Evolutionary conservation across 257 asterid genomes (phyloP), one percentile per base, ranked within the genome.

Genomic region (Solanum raphanifolium): DNA sequence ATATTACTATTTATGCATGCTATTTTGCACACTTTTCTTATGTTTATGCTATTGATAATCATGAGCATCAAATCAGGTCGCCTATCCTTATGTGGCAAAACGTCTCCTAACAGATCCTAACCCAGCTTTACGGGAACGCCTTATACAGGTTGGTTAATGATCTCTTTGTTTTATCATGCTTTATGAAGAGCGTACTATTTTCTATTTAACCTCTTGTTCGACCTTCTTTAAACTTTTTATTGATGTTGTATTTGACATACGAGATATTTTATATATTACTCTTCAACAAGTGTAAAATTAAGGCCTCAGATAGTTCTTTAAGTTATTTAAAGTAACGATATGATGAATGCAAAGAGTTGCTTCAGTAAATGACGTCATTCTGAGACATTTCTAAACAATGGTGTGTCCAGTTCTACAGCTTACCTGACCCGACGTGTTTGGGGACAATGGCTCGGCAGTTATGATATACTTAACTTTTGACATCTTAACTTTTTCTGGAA

Each of bases 21-120:
- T 46, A 81, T 81, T 81, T 81, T 81, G 69, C 69, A 29, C 55
- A 81, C 69, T 9, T 81, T 81, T 81, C 29, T 31, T 81, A 48
- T 48, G 6, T 81, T 27, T 81, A 81, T 81, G 69, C 68, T 81
- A 58, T 31, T 36, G 73, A 58, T 31, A 72, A 69, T 32, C 31
- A 27, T 39, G 69, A 86, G 25, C 66, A 46, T 41, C 69, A 76
- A 79, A 85, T 86, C 93, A 97, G 99, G 99, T 97, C n/a, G 99
- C 99, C 72, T 97, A 97, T 96, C 99, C 99, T 84, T 97, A 97
- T 88, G 93, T 97, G 86, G 99, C 99, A 78, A 97, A 97, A 94
- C 99, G 99, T 39, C 97, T 97, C 87, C 93, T 97, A 88, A 97
- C 99, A 83, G 99, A 97, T 92, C 99, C 99, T 48, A 96, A 97